Base-by-base conservation (phyloP, 1,284 basidiomycete genomes). In the Cutaneotrichosporon sp. region DNA sequence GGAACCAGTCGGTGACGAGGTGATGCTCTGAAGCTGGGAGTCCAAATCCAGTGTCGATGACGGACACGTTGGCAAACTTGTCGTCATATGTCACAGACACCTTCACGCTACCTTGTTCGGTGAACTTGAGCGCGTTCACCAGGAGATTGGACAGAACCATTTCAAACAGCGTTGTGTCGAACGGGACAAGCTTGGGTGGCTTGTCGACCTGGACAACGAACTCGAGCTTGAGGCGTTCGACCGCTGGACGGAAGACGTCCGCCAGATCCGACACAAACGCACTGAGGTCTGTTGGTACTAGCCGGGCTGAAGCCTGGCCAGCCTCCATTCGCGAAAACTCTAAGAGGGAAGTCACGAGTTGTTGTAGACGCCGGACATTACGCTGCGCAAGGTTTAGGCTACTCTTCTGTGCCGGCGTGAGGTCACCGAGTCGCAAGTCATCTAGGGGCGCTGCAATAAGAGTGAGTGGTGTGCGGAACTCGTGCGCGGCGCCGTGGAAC, bases 21-120 rank as follows among this genome's bases (percentile, higher is more conserved):
- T 51, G 41, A 0, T 69, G 29, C 42, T 69, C 68, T 19, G 50
- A 53, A 19, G 27, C 20, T 0, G 73, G 68, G 10, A 76, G 75
- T 6, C 75, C 76, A 9, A 71, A 57, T 5, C 77, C 77, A 0
- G 76, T 75, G 48, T 78, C 77, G 7, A 48, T 59, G 20, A 78
- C 67, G 0, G 69, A 54, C 5, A 75, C 45, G 26, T 63, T 61
- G 14, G 67, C 68, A 14, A n/a, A n/a, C n/a, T n/a, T n/a, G n/a
- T 57, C 41, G 9, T 60, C 51, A 1, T 59, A 49, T 11, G 54
- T 57, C 41, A 65, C 70, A 1, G 37, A 22, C n/a, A 74, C 29
- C 8, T 41, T 31, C n/a, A 75, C 58, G 1, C 59, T 65, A 37
- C 0, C 71, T 71, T 11, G 22, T 24, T 7, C 56, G 17, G 71